Base-by-base conservation (phyloP, 306 rosid genomes). In the Benincasa hispida region DNA sequence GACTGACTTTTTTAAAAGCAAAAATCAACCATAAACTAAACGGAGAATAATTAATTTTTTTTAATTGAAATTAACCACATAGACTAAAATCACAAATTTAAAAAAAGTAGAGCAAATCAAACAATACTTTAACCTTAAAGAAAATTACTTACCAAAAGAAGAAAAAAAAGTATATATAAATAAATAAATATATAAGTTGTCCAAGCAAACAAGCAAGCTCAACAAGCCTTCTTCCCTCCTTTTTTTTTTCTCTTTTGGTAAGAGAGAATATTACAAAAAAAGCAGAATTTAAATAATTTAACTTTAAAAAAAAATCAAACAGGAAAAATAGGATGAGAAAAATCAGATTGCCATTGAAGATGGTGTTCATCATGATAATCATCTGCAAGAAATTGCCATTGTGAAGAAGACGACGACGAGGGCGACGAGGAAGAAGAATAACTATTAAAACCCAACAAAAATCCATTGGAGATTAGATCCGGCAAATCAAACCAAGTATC, bases 351-450 rank as follows among this genome's bases (percentile, higher is more conserved):
- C 73, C 82, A 84, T 30, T 24, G 47, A 5, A 19, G 8, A 13
- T 45, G 51, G 51, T 45, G 3, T 8, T 50, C 55, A 2, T 85
- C 89, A 1, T 66, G 51, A 39, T n/a, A n/a, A n/a, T 80, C 86
- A 37, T 80, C 87, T 19, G 84, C 88, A 84, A 90, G 86, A 2
- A 89, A 75, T 50, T 87, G 82, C 96, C 91, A 93, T 27, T 87
- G 45, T 54, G 91, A 62, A 0, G 55, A 15, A 2, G 55, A 50
- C 2, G 55, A 50, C 0, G 50, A 45, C 0, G 54, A 48, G 2
- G 55, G 17, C 0, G 55, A 3, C 5, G 17, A 45, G 0, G 51
- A 45, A 0, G n/a, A 51, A 5, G 22, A 51, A 51, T 51, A n/a
- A 34, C 34, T 13, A 35, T 63, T 21, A 50, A 50, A n/a, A 35